These are phyloP conservation scores for Vigna reflexopilosa DNA, from an alignment of 306 rosid genomes.

Conservation along the genomic window DNA sequence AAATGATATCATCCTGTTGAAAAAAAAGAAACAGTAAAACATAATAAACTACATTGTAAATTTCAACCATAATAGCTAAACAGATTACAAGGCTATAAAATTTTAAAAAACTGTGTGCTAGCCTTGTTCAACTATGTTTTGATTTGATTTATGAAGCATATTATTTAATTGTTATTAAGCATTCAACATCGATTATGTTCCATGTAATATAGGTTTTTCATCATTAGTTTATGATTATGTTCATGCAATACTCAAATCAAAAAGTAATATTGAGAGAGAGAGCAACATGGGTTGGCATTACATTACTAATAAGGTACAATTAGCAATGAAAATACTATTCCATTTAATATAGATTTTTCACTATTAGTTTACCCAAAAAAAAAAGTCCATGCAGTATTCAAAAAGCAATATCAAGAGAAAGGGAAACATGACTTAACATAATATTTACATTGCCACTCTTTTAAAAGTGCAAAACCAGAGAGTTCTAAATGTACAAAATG, in stretches of 20 bases:
- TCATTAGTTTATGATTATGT: neutral
- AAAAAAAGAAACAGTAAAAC: conserved; percentile 26
- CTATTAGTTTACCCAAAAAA: neutral
- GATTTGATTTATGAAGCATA: conserved; percentile 34
- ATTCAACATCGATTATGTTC: conserved; percentile 13
- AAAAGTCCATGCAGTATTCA: conserved; percentile 23
- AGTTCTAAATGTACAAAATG: conserved; percentile 15
- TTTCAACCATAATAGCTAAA: conserved; percentile 24
- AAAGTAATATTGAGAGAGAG: conserved; percentile 9
- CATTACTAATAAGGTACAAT: conserved; percentile 6
- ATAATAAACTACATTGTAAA: conserved; percentile 21
- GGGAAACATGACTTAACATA: conserved; percentile 8
- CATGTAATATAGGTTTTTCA: conserved; percentile 23
- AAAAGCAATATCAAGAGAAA: conserved; percentile 23
- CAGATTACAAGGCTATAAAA: conserved; percentile 23
- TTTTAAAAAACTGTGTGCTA: conserved; percentile 5
- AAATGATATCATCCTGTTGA: conserved; percentile 89
- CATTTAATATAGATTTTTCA: conserved; percentile 17
- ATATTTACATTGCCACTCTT: conserved; percentile 18
- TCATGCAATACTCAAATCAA: conserved; percentile 22
- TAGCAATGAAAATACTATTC: neutral
- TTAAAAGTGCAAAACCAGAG: conserved; percentile 18
- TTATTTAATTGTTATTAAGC: conserved; percentile 19
- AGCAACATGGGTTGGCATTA: conserved; percentile 14
- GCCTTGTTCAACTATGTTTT: conserved; percentile 12